A percentile compares a stretch with the other conserved stretches of the same genome.
Conservation (phyloP, 495 filamentous ascomycete species). For the Cladorrhinum samala region DNA sequence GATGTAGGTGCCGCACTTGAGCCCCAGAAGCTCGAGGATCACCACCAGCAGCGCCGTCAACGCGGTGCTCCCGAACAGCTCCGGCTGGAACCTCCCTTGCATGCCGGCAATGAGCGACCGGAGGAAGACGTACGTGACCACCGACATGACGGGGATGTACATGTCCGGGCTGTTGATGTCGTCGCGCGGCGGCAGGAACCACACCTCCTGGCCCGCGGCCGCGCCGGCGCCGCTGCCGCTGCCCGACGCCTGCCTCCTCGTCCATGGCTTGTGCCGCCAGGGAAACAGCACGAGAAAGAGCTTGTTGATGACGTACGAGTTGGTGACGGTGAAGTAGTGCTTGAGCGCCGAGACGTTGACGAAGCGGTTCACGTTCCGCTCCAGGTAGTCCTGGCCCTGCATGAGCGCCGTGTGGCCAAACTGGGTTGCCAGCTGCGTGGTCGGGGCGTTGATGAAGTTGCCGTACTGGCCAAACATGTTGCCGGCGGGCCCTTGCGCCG, state of each 20-base stretch:
- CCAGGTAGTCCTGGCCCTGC: conserved; percentile 85
- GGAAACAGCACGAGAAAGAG: conserved; percentile 89
- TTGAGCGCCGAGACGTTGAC: conserved; percentile 88
- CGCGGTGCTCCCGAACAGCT: conserved; percentile 82
- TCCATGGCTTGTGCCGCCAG: conserved; percentile 96
- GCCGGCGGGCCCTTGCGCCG: conserved; percentile 39
- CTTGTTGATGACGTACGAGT: conserved; percentile 81
- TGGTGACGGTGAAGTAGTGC: conserved; percentile 96
- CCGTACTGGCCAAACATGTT: conserved; percentile 69
- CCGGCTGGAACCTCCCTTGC: conserved; percentile 87
- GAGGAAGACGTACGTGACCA: conserved; percentile 95
- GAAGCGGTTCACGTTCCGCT: conserved; percentile 93
- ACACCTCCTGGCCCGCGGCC: conserved; percentile 68
- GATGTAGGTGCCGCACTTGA: conserved; percentile 91
- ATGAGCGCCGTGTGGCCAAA: conserved; percentile 85
- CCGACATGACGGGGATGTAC: conserved; percentile 94
- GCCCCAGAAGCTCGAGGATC: conserved; percentile 73
- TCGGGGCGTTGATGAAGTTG: conserved; percentile 88
- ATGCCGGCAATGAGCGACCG: conserved; percentile 85
- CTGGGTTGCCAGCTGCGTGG: conserved; percentile 94
- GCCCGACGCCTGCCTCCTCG: conserved; percentile 55
- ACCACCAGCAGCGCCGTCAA: conserved; percentile 77
- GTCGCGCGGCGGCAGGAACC: conserved; percentile 91
- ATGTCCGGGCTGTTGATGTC: conserved; percentile 98
- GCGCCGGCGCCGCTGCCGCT: conserved; percentile 51